Base-by-base conservation (phyloP, 352 stramenopile species). In the Phytophthora fragariaefolia region DNA sequence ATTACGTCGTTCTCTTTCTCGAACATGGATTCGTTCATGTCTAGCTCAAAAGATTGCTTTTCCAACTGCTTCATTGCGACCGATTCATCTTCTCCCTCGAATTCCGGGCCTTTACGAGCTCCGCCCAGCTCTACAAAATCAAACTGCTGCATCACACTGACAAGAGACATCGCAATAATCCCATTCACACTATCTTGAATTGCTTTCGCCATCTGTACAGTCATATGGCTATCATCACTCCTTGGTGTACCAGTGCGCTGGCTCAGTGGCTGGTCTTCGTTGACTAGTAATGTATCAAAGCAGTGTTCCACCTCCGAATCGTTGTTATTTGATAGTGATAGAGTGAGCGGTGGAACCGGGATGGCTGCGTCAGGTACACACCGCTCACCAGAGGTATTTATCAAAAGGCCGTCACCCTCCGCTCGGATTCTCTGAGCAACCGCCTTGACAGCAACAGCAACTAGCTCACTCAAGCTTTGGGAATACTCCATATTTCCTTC, bases 181-280 rank as follows among this genome's bases (percentile, higher is more conserved):
- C 61, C 71, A 3, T 66, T 74, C 23, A 82, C 65, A 20, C 59
- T 78, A 34, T 76, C 63, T 42, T 63, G 68, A 58, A 83, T 77
- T 6, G 77, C 69, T 38, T 74, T 73, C 28, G 74, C 69, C 71
- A 83, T 77, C 60, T 76, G 66, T 4, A 76, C 61, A 4, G 71
- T 76, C 49, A 82, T 51, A 2, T 61, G 42, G 3, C 17, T n/a
- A 56, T 68, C 63, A 17, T 62, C 56, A 20, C 4, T 30, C 24
- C 17, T 55, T 23, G 47, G 20, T 32, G 50, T 30, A 26, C 45
- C 22, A 12, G 51, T 54, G 28, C 50, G 34, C 42, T 59, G 23
- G 12, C 32, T 65, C 18, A 50, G 3, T 10, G 27, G 8, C 6
- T 58, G 10, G 34, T 42, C 27, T 56, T 68, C 58, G 13, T 62